Base-by-base conservation (phyloP, 306 rosid species). In the Rubus idaeus region DNA sequence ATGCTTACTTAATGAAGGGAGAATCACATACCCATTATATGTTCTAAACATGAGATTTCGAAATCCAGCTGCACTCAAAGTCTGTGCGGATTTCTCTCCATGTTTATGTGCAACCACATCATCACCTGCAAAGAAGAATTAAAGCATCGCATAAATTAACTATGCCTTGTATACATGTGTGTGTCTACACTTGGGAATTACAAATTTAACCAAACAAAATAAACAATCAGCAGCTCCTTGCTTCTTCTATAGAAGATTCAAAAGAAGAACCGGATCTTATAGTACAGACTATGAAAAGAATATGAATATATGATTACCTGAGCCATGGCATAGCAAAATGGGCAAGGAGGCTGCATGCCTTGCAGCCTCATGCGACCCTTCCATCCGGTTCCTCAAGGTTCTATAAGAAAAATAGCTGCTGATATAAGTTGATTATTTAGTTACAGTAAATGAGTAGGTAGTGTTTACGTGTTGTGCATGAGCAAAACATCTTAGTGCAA, bases 281-380 rank as follows among this genome's bases (percentile, higher is more conserved):
- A 70, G 55, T n/a, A 68, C 52, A 0, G 51, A 71, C 76, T 63
- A 68, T 23, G 35, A 49, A 73, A 79, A 70, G 13, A 82, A 23
- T 75, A 75, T 62, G 80, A 70, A 80, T 89, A 23, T 75, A 75
- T 62, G 80, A 70, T 81, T 89, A 95, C 99, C 96, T 78, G 53
- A 72, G 63, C 99, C 99, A 78, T 95, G 99, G 74, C 99, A 85
- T 71, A 90, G 79, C 79, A 92, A 86, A 52, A 92, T 76, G 65
- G 99, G 99, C 72, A 95, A 72, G 8, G 88, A 86, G 13, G 92
- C 90, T 21, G 99, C 97, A 8, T 87, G 93, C 86, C 92, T 88
- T 84, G 81, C 75, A 71, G 97, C 94, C 83, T 90, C 96, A 2
- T 51, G 75, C 3, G 96, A 89, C 71, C 78, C 75, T 41, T 80